Percentiles rank a stretch among this genome's conserved stretches.
Evolutionary conservation across 164 flowering plant genomes (phyloP).

Genomic region (Nelumbo lutea): DNA sequence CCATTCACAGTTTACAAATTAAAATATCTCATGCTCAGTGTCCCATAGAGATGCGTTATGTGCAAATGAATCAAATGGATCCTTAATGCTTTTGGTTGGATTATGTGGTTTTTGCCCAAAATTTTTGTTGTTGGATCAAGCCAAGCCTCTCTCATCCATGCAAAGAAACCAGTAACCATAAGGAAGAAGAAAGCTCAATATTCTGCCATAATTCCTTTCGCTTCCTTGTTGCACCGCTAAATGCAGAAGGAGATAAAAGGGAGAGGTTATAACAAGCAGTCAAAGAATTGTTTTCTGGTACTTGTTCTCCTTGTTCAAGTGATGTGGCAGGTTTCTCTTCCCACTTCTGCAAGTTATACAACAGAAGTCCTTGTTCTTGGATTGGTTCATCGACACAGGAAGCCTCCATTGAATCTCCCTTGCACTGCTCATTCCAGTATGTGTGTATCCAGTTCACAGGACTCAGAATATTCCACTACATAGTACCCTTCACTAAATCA

Average conservation of each 20-base stretch:
- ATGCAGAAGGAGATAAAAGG: not conserved
- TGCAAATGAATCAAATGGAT: too few relatives aligned
- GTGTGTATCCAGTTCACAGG: conserved; percentile 26
- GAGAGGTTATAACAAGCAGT: not conserved
- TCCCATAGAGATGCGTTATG: too few relatives aligned
- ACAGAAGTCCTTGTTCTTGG: conserved; percentile 15
- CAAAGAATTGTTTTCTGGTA: not conserved
- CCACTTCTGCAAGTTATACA: conserved; percentile 9
- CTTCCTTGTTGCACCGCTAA: conserved; percentile 8
- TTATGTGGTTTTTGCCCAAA: not conserved
- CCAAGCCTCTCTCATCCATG: not conserved
- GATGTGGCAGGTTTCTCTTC: conserved; percentile 17
- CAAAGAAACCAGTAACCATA: conserved; percentile 16
- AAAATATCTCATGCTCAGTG: too few relatives aligned
- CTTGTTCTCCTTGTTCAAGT: conserved; percentile 13
- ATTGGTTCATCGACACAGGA: not conserved
- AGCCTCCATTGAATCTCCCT: conserved; percentile 11
- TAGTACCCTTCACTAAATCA: conserved; percentile 34
- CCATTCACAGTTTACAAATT: too few relatives aligned
- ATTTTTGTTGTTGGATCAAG: not conserved
- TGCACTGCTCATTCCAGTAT: conserved; percentile 13
- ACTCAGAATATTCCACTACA: conserved; percentile 17
- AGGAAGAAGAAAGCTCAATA: conserved; percentile 42
- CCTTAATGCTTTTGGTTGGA: not conserved
- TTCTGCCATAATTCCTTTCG: conserved; percentile 23